Base-by-base conservation (phyloP, 352 stramenopile species). In the Phytophthora ramorum region DNA sequence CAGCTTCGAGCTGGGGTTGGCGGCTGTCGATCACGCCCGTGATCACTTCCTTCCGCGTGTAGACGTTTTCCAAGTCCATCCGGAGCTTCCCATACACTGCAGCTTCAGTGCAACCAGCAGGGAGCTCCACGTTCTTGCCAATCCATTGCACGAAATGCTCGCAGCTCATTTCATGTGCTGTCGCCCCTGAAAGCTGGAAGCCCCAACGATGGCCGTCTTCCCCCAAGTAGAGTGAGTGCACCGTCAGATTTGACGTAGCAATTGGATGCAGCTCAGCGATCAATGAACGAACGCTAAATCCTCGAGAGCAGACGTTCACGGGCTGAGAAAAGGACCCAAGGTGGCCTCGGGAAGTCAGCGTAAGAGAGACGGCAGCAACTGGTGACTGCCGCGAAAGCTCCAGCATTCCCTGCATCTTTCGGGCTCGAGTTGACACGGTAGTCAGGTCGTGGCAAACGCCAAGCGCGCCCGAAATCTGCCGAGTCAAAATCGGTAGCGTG, bases 381-480 rank as follows among this genome's bases (percentile, higher is more conserved):
- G 65, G 70, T 7, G 62, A 58, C 51, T 71, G 60, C 22, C 72
- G 69, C 10, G 74, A 89, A 20, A 74, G 26, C 57, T 91, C 80
- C 34, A 88, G 35, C 65, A 87, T 82, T 0, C 63, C 30, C 41
- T 91, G 83, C 41, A 91, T 66, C 48, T 76, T 73, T 16, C 66
- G 54, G 45, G 69, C 79, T 5, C 83, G 78, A 5, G 69, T 55
- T 13, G 68, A 85, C 4, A 89, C 61, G 0, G 64, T 75, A 8
- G 59, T 61, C 4, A 93, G 46, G 52, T 93, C 85, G 16, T 77
- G 70, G 46, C 85, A 93, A 1, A 93, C 85, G n/a, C 84, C 80
- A 30, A 93, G 61, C 0, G 83, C 85, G 0, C 85, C 83, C 0
- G 85, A 83, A 62, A 93, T 93, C 59, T 93, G 83, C 1, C 78